phyloP scores from a whole-genome alignment of 208 protist species.

The Trypanosoma caninum region DNA sequence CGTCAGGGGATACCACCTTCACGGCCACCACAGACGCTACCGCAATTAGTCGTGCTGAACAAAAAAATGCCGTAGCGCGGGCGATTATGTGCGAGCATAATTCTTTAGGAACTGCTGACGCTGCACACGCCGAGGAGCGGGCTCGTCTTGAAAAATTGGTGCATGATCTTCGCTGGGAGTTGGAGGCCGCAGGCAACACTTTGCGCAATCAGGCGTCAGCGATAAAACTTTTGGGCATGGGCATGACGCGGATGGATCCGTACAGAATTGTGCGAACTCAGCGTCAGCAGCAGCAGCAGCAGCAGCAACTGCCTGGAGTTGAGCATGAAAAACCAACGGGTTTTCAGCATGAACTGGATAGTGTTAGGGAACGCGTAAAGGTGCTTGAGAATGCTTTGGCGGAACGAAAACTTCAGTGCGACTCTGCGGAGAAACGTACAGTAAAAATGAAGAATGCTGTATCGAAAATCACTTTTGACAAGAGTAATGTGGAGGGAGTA shows the following conservation, averaged over 20 bases:
- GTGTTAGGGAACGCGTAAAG: background rate
- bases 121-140: slow-evolving; percentile 29
- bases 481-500: no score
- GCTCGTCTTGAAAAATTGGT: slow-evolving; percentile 33
- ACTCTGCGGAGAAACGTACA: slow-evolving; percentile 1
- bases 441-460: background rate
- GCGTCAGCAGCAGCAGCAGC: background rate
- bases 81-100: slow-evolving; percentile 58
- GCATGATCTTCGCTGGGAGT: slow-evolving; percentile 46
- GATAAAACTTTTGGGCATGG: slow-evolving; percentile 32
- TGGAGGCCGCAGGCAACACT: slow-evolving; percentile 44
- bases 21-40: no score
- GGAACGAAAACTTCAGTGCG: background rate
- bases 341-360: background rate
- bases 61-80: background rate
- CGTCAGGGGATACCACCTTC: no score
- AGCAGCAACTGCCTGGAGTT: background rate
- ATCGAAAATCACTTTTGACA: background rate
- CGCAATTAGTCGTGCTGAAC: no score
- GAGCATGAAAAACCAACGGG: background rate
- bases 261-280: slow-evolving; percentile 45
- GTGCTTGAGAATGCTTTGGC: background rate
- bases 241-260: slow-evolving; percentile 54
- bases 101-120: slow-evolving; percentile 30
- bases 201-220: slow-evolving; percentile 57